These are phyloP conservation scores for Pichia sorboxylosa DNA, from an alignment of 1,139 yeast genomes.

Conservation along the genomic window DNA sequence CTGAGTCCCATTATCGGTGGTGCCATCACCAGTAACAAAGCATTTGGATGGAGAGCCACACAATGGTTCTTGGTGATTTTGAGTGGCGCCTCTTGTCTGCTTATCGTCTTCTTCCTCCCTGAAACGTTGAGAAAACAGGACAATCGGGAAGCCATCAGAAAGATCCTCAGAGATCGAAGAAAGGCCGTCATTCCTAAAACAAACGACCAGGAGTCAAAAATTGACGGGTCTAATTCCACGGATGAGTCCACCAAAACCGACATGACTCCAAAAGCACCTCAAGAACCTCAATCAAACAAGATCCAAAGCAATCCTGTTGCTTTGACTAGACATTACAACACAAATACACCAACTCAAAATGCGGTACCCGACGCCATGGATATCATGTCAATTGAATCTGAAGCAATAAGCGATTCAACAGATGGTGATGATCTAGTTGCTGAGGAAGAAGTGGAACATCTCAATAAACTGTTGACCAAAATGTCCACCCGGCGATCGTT, in stretches of 20 bases:
- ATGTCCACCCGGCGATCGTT: slow-evolving; percentile 17
- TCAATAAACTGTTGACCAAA: slow-evolving; percentile 16
- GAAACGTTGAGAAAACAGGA: slow-evolving; percentile 61
- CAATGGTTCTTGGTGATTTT: slow-evolving; percentile 74
- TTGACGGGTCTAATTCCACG: neutral
- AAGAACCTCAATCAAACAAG: neutral
- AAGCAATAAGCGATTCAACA: slow-evolving; percentile 1
- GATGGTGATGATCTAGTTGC: slow-evolving; percentile 5
- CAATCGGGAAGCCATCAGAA: slow-evolving; percentile 35
- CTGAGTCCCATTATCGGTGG: slow-evolving; percentile 79
- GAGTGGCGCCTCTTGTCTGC: slow-evolving; percentile 41
- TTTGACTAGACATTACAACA: no score
- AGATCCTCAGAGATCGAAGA: slow-evolving; percentile 29
- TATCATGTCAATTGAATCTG: slow-evolving; percentile 4
- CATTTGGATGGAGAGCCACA: slow-evolving; percentile 84
- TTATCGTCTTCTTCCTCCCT: slow-evolving; percentile 51
- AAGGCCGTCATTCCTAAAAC: slow-evolving; percentile 7
- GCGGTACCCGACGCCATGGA: neutral
- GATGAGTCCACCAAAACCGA: neutral
- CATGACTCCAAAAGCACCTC: neutral
- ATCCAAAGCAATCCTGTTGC: neutral
- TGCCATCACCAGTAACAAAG: slow-evolving; percentile 39
- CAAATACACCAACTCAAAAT: neutral
- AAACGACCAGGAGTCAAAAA: slow-evolving; percentile 7
- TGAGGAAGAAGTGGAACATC: slow-evolving; percentile 14